phyloP scores from a whole-genome alignment of 768 basidiomycete genomes.

The Boletus sensibilis region DNA sequence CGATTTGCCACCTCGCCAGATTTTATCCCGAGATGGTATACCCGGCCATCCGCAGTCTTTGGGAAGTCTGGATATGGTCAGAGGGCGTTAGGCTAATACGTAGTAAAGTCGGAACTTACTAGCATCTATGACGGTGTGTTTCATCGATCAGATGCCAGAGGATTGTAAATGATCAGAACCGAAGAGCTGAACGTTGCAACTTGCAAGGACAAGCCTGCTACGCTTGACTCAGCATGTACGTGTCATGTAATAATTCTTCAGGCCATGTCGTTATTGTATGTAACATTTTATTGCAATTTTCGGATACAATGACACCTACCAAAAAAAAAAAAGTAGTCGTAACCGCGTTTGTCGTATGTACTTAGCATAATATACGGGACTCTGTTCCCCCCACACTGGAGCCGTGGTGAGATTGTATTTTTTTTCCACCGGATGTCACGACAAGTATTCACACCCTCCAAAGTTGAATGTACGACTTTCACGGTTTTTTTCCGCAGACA shows the following conservation, averaged over 20 bases:
- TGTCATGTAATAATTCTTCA: neutral
- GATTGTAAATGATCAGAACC: slow-evolving; percentile 1
- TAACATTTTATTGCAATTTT: too few relatives aligned
- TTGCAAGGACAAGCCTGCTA: neutral
- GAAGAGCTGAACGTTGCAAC: neutral
- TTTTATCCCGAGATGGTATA: slow-evolving; percentile 76
- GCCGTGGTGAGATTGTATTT: neutral
- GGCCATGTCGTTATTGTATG: neutral
- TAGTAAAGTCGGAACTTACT: slow-evolving; percentile 45
- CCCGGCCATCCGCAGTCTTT: slow-evolving; percentile 65
- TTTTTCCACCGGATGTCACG: neutral
- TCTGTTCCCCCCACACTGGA: neutral
- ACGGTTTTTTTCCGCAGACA: neutral
- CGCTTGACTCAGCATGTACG: slow-evolving; percentile 12
- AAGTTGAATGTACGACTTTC: neutral
- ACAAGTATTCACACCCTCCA: neutral
- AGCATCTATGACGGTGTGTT: slow-evolving; percentile 60
- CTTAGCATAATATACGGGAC: too few relatives aligned
- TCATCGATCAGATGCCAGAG: slow-evolving; percentile 42
- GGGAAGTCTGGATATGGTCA: slow-evolving; percentile 60
- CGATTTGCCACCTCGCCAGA: slow-evolving; percentile 80
- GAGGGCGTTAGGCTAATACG: neutral
- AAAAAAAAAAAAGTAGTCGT: too few relatives aligned
- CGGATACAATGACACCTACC: too few relatives aligned
- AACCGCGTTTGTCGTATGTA: too few relatives aligned